Evolutionary conservation across 73 alveolate genomes (phyloP).

Genomic region (Uronychia binucleata): DNA sequence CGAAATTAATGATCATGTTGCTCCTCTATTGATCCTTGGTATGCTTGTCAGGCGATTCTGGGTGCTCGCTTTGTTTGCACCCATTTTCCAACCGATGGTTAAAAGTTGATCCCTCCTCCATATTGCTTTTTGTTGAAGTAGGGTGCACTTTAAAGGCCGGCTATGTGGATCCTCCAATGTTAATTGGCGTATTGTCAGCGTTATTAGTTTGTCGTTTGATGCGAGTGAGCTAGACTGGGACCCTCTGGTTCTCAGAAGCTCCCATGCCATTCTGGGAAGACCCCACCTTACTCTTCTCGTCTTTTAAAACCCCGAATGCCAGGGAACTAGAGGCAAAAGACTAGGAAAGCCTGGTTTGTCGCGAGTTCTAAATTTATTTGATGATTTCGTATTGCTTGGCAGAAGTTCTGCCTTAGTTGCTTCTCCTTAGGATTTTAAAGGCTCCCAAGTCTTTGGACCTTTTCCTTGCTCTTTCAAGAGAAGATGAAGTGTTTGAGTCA

Average conservation of each 20-base stretch:
- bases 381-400: background rate
- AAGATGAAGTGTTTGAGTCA: background rate
- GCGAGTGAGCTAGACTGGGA: too few species aligned
- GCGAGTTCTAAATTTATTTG: background rate
- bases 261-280: too few species aligned
- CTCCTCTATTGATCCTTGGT: background rate
- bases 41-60: background rate
- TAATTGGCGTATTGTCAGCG: too few species aligned
- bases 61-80: background rate
- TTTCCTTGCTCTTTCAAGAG: background rate
- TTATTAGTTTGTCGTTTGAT: too few species aligned
- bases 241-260: background rate
- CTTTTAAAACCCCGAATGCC: background rate
- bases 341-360: background rate
- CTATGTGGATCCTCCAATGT: too few species aligned
- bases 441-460: background rate
- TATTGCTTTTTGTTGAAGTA: too few species aligned
- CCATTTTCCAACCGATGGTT: too few species aligned
- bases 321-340: background rate
- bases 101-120: background rate
- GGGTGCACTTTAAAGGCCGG: too few species aligned
- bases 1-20: background rate
- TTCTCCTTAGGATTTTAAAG: background rate
- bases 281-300: background rate
- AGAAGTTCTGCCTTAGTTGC: too few species aligned